Percentiles rank a stretch among this genome's conserved stretches.
Conservation (phyloP, 2,329 filamentous ascomycete species). For the Purpureocillium takamizusanense region DNA sequence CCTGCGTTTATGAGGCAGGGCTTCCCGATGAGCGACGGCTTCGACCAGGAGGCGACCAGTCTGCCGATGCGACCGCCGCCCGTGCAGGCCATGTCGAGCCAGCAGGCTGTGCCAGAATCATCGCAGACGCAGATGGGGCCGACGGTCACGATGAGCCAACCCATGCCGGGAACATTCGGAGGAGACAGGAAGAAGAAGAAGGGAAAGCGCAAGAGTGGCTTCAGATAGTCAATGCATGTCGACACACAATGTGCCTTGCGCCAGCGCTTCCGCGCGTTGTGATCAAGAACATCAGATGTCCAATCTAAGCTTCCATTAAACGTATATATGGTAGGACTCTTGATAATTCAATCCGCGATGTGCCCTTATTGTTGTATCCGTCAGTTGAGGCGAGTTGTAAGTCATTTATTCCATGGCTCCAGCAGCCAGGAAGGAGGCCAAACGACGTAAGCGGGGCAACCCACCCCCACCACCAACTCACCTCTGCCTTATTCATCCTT, state of each 20-base stretch:
- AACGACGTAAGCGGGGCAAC: neutral
- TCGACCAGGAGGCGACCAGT: slow-evolving; percentile 5
- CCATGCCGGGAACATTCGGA: slow-evolving; percentile 35
- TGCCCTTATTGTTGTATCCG: too few species aligned
- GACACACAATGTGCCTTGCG: too few species aligned
- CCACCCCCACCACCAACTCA: neutral
- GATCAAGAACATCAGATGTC: too few species aligned
- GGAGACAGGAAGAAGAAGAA: slow-evolving; percentile 34
- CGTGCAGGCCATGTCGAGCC: slow-evolving; percentile 25
- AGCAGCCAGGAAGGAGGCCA: neutral
- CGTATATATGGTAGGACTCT: too few species aligned
- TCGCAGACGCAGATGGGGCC: slow-evolving; percentile 24
- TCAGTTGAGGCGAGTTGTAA: neutral
- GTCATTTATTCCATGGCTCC: neutral
- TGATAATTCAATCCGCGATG: too few species aligned
- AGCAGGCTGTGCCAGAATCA: slow-evolving; percentile 20
- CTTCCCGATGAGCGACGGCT: slow-evolving; percentile 5
- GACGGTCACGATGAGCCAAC: slow-evolving; percentile 35
- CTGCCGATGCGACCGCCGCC: slow-evolving; percentile 10
- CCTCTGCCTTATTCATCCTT: neutral
- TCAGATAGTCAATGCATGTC: slow-evolving; percentile 16
- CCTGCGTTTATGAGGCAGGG: slow-evolving; percentile 18
- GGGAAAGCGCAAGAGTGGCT: slow-evolving; percentile 31
- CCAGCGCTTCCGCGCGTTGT: too few species aligned
- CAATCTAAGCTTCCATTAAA: too few species aligned